Evolutionary conservation across 2,329 filamentous ascomycete genomes (phyloP).

Genomic region (Dothistroma septosporum): DNA sequence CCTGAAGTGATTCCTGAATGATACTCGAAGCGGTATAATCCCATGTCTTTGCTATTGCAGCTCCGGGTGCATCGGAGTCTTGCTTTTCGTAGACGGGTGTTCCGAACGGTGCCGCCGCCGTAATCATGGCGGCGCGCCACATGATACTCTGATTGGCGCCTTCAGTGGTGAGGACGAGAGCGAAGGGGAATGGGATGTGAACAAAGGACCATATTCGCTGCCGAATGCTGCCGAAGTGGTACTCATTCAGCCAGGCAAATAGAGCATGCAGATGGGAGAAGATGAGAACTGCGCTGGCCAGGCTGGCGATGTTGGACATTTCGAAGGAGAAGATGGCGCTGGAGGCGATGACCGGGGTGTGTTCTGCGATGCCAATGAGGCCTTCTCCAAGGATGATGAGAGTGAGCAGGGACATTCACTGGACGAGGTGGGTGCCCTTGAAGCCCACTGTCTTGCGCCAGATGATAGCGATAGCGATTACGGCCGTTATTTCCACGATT

Average conservation of each 20-base stretch:
- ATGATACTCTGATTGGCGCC: slow-evolving; percentile 31
- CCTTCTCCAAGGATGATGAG: slow-evolving; percentile 39
- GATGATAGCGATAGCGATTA: slow-evolving; percentile 29
- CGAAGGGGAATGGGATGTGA: slow-evolving; percentile 23
- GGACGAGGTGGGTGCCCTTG: slow-evolving; percentile 37
- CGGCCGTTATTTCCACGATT: slow-evolving; percentile 35
- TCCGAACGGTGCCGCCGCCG: slow-evolving; percentile 8
- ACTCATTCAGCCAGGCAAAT: slow-evolving; percentile 19
- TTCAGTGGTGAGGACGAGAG: slow-evolving; percentile 14
- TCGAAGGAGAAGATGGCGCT: slow-evolving; percentile 15
- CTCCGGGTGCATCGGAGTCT: background rate
- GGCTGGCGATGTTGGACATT: slow-evolving; percentile 30
- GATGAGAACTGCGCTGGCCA: slow-evolving; percentile 32
- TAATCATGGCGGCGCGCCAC: slow-evolving; percentile 24
- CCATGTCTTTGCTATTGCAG: background rate
- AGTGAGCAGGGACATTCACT: slow-evolving; percentile 36
- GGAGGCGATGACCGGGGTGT: slow-evolving; percentile 34
- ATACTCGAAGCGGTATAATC: background rate
- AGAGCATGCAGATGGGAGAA: slow-evolving; percentile 27
- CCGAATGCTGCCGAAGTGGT: slow-evolving; percentile 22
- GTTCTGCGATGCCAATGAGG: slow-evolving; percentile 35
- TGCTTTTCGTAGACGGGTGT: background rate
- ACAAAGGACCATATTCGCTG: slow-evolving; percentile 24
- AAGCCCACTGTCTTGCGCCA: slow-evolving; percentile 36
- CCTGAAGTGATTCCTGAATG: background rate